Evolutionary conservation across 1,139 yeast species (phyloP), one percentile per base, ranked within the genome.

Genomic region (Hansenula sp.): DNA sequence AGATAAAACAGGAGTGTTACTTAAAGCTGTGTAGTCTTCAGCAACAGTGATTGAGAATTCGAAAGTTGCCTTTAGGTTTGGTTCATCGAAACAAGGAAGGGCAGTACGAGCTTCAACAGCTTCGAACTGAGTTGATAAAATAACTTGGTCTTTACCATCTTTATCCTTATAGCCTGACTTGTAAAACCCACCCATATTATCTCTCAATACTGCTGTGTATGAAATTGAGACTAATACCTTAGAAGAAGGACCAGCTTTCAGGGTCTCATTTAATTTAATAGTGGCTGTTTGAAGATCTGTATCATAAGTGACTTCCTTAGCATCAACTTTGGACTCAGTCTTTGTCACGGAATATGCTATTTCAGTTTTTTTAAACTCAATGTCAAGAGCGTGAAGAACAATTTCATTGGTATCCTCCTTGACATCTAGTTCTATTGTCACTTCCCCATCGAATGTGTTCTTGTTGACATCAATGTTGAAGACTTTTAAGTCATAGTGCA

Each of bases 81-180:
- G 95, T 60, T 85, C 94, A 59, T 84, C 94, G 50, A 82, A 77
- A 57, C 87, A 83, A 16, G 95, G 95, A 66, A 85, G 82, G 1
- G 94, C 90, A 55, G 88, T 73, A 61, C 95, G 79, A 39, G 90
- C 88, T 59, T 84, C 90, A 24, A 90, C 82, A 27, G 95, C 85
- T 64, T 85, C 95, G 73, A 85, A 82, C 64, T 85, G 95, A 34
- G 95, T 85, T 29, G 90, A 79, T 36, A 87, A 82, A 69, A 83
- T 74, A 48, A 73, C 76, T 56, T 80, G 78, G 37, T 75, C 71
- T 45, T 70, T 71, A 10, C 85, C 89, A 40, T 79, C 67, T 49
- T 65, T 62, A 48, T 75, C 80, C 53, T 69, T 73, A 64, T 87
- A 87, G 30, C 79, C 75, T 6, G 95, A 85, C 57, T 92, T 77